Conservation (phyloP, 78 protist species). For the Tieghemostelium lacteum region DNA sequence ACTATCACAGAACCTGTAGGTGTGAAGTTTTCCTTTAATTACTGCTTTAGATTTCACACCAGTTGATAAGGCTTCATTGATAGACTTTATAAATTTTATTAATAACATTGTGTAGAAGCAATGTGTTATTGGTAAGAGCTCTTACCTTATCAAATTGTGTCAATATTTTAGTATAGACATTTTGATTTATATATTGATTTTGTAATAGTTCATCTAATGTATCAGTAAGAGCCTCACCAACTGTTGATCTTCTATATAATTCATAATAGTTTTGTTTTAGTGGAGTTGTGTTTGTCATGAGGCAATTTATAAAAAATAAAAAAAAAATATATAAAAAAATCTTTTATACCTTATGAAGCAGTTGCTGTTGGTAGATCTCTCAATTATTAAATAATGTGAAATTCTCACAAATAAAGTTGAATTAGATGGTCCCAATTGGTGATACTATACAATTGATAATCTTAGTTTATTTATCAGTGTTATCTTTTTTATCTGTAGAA, state of each 20-base stretch:
- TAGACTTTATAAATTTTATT: constrained; percentile 42
- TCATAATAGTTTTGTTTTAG: constrained; percentile 61
- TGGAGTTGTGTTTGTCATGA: constrained; percentile 15
- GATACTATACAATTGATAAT: too few species aligned
- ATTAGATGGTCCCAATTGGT: too few species aligned
- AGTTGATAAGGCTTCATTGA: constrained; percentile 54
- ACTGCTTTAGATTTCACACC: constrained; percentile 39
- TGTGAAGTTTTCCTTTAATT: constrained; percentile 57
- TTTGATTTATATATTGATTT: constrained; percentile 30
- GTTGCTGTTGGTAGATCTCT: too few species aligned
- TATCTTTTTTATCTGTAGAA: constrained; percentile 16
- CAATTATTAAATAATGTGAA: too few species aligned
- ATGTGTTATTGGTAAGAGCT: not conserved
- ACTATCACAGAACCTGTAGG: constrained; percentile 65
- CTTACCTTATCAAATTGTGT: constrained; percentile 58
- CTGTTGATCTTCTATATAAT: constrained; percentile 48
- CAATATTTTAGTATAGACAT: constrained; percentile 36
- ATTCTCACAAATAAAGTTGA: too few species aligned
- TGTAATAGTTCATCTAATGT: constrained; percentile 33
- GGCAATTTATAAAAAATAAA: too few species aligned
- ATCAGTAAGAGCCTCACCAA: constrained; percentile 74
- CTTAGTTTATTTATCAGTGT: too few species aligned
- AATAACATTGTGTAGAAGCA: not conserved
- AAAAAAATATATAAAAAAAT: too few species aligned
- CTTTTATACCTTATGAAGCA: too few species aligned